A percentile compares a stretch with the other conserved stretches of the same genome.
These are phyloP conservation scores for Entomortierella parvispora DNA, from an alignment of 192 early-diverging fungal species.

Conservation along the genomic window DNA sequence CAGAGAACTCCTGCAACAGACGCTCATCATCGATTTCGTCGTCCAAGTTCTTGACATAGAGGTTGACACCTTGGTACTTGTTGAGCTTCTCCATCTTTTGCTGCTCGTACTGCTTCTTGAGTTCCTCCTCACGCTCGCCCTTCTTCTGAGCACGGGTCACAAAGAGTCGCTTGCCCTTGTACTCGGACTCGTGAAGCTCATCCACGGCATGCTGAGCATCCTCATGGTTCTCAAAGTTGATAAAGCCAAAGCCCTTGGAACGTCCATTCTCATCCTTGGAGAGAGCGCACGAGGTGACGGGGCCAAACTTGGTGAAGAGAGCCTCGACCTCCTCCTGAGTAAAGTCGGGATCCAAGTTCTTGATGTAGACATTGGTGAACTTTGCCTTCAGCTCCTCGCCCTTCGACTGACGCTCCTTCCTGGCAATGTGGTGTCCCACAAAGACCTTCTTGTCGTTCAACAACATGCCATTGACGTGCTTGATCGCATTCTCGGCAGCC, in stretches of 20 bases:
- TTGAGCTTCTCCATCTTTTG: conserved; percentile 92
- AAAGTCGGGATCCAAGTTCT: conserved; percentile 87
- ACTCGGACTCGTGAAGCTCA: conserved; percentile 90
- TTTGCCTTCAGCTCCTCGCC: conserved; percentile 85
- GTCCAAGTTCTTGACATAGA: conserved; percentile 98
- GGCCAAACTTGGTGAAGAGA: conserved; percentile 83
- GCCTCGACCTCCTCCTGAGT: conserved; percentile 77
- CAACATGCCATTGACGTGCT: conserved; percentile 98
- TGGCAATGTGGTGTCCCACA: conserved; percentile 91
- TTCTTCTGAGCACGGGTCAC: conserved; percentile 99
- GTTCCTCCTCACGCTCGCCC: conserved; percentile 94
- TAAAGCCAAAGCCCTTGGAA: conserved; percentile 96
- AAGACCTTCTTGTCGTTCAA: conserved; percentile 96
- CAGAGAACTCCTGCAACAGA: conserved; percentile 93
- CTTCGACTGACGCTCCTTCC: conserved; percentile 90
- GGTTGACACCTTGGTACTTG: conserved; percentile 98
- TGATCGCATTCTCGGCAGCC: conserved; percentile 92
- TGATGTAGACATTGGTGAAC: conserved; percentile 98
- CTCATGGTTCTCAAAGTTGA: conserved; percentile 94
- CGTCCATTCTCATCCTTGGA: conserved; percentile 78
- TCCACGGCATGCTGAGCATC: conserved; percentile 86
- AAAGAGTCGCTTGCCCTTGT: conserved; percentile 88
- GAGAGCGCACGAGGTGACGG: conserved; percentile 83
- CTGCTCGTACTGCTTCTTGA: conserved; percentile 93
- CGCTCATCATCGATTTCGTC: conserved; percentile 95